Evolutionary conservation across 805 yeast species (phyloP), one percentile per base, ranked within the genome.

Genomic region (Jamesozyma piceae): DNA sequence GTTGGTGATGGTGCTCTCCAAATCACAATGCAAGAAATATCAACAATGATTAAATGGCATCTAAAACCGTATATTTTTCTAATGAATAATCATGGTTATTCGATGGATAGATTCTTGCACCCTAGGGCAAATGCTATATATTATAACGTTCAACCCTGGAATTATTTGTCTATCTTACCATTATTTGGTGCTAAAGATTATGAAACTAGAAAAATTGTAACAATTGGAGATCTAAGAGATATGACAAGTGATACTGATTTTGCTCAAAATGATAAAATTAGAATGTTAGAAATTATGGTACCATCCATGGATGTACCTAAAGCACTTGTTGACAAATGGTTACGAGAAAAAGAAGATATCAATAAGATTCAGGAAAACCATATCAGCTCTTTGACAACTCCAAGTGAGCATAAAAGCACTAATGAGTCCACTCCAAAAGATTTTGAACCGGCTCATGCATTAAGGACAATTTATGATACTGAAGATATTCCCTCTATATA

Each of bases 1-100:
- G 74, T 78, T 34, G 85, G 85, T 49, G 85, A 79, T 53, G 85
- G 84, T 41, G 78, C 84, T 11, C 69, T 80, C 37, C 84, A 79
- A 58, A 66, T 79, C 53, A 77, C 85, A 0, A 80, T 74, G 27
- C 82, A 78, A 51, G 85, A 78, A 54, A 63, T 79, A 42, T 72
- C 81, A 4, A 73, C 82, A 21, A 74, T 76, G 73, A 55, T 75
- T 34, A 66, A 72, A 42, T 69, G 76, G 69, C 66, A 71, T 15
- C 65, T 74, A 39, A 73, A 66, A 24, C 84, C 85, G 24, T 76
- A 76, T 49, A 61, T 79, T 24, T 72, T 79, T 43, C 65, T 79
- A 19, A 66, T 79, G 59, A 79, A 79, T 62, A 79, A 79, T 51
- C 75, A 73, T 45, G 85, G 85, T 34, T 79, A 78, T 59, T 77